Base-by-base conservation (phyloP, 495 filamentous ascomycete genomes). In the Tuber umbilicatum region DNA sequence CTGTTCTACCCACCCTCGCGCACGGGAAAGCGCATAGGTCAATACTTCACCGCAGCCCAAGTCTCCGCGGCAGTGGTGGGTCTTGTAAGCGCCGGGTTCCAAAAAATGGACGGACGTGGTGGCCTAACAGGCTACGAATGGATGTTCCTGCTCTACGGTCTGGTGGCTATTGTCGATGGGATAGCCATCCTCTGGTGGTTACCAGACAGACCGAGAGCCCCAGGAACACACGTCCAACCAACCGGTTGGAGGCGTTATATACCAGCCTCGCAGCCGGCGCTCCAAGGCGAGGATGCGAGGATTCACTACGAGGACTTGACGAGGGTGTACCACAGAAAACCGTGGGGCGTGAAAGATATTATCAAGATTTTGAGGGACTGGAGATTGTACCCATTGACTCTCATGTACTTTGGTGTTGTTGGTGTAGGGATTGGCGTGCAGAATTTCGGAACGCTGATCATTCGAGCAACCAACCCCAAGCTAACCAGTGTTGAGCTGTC, bases 341-440 rank as follows among this genome's bases (percentile, higher is more conserved):
- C 86, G 7, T 97, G 94, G 94, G 88, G 85, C 17, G 60, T 91
- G 50, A 86, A 83, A 68, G 92, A 97, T 74, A 85, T 97, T 5
- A 82, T 85, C 21, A 81, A 85, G 41, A 90, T 97, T 5, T 84
- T 97, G 37, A 85, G 89, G 50, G 93, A 97, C 82, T 97, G 93
- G 93, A 87, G 93, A 4, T 84, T 97, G 31, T 97, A 91, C 90
- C 93, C 93, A 0, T 82, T 97, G 72, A 86, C 91, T 14, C 78
- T 94, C 50, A 97, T 97, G 94, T 97, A 97, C 83, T 97, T 97
- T 83, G 93, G 93, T 23, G 93, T 97, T 14, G 93, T 97, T 7
- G 93, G 93, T 41, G 93, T 96, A 10, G 93, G 93, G 1, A 95
- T 96, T 71, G 93, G 93, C 60, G 91, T 93, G 2, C 93, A 97